Evolutionary conservation across 2,329 filamentous ascomycete species (phyloP), one percentile per base, ranked within the genome.

Genomic region (Epichloe baconii): DNA sequence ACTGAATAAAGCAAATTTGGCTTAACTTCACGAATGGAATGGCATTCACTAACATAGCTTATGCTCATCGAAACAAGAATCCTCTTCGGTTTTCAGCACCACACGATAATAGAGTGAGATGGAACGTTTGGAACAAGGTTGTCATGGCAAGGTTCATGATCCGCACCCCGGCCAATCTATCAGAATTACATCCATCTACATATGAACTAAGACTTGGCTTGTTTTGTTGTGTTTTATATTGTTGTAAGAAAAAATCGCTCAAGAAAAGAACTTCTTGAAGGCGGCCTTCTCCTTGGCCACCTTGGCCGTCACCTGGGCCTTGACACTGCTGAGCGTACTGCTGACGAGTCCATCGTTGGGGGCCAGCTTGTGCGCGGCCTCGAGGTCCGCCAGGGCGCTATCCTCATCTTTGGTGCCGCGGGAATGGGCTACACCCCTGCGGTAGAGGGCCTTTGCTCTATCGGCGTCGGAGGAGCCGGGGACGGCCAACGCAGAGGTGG

Each of bases 271-370:
- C 73, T 95, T 97, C 73, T 85, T 86, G 66, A 91, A 95, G 5
- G 84, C 85, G 59, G 86, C 88, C 79, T 90, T 94, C 75, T 96
- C 88, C 79, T 90, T 95, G 66, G 86, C 85, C 55, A 81, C 77
- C 55, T 85, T 78, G 52, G 84, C 86, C 11, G 80, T 76, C 26
- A 85, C 78, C 60, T 77, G 80, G 72, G 84, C 84, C 79, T 90
- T 95, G 49, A 93, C 82, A n/a, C 76, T 70, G 17, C 78, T 76
- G 50, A 94, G 76, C 71, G 96, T 89, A 60, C 80, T 85, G 54
- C 74, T 68, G 57, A 97, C 80, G 45, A 80, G 86, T 0, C 77
- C 79, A 66, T 97, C 91, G 17, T 74, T 76, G 1, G 91, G 90
- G 1, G 77, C 81, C 49, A 95, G 73, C 61, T 78, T 79, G 68